Evolutionary conservation across 164 flowering plant species (phyloP), one percentile per base, ranked within the genome.

Genomic region (Houttuynia cordata): DNA sequence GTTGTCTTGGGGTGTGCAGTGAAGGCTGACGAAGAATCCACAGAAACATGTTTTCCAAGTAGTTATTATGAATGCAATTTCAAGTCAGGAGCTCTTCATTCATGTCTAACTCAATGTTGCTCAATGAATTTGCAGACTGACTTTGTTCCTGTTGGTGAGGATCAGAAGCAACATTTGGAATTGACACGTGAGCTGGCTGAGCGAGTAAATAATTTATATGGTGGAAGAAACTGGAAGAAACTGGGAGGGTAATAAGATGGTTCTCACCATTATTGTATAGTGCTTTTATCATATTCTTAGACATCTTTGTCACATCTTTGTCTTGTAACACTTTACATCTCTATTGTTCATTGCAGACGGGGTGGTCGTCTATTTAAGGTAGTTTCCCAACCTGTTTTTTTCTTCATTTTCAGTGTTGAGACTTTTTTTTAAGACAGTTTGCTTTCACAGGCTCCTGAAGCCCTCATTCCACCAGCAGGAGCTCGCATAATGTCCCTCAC

Each of bases 201-300:
- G 67, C 82, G 97, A 60, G 78, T 88, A 58, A 93, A 93, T 71
- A 59, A 79, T 70, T 70, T 88, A 75, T 93, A 78, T 78, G 97
- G 97, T 64, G 96, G 96, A 68, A 86, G 81, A 77, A 90, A 90
- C 70, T 90, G 93, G 96, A 93, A 90, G 78, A 93, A 93, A 78
- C 65, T 93, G 73, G 99, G 99, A 78, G 99, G 97, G 99, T 89
- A 76, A 78, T 80, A 40, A 62, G 21, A 20, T 42, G 51, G 4
- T 62, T 54, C 21, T 57, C 59, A 17, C 61, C 47, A 34, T 51
- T n/a, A 19, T 30, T 30, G 6, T 30, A 30, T 30, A 30, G 37
- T 6, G 2, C 37, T 30, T 30, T 30, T 30, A 30, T 30, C 37
- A 6, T 30, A 24, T 41, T 39, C 1, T 51, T 30, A 13, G 45